Evolutionary conservation across 441 rosid species (phyloP), one percentile per base, ranked within the genome.

Genomic region (Gossypium gossypioides): DNA sequence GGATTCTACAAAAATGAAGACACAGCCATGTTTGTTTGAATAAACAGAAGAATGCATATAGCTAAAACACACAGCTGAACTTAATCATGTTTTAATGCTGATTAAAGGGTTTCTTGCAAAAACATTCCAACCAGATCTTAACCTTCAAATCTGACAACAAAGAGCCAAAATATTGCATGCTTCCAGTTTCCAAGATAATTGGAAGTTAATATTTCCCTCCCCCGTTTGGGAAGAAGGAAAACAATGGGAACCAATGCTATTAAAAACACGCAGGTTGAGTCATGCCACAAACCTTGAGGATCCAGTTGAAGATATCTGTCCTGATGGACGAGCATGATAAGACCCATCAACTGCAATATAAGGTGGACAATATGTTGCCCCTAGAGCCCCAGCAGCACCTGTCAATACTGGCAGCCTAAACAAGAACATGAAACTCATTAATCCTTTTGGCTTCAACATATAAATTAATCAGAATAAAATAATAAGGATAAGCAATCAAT

Each of bases 381-480:
- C 96, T 75, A 94, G 78, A 69, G 93, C 90, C 79, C 97, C 97
- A 0, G 96, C 84, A 48, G 97, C 90, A 75, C 97, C 93, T 44
- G 97, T 77, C 65, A 94, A 74, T 80, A 94, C 85, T 48, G 98
- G 97, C 66, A 94, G 78, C 99, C 99, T 94, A 79, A 67, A 75
- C 72, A 81, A 59, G 72, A 75, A 51, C 24, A 46, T 24, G 40
- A 27, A 59, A 27, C 7, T 59, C 21, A 29, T 60, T 27, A 59
- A 15, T 29, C 12, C 22, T 29, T 59, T 29, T 60, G 65, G 44
- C 65, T 59, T n/a, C 10, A 6, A 27, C 19, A 59, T 8, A 58
- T 58, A 24, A 58, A 58, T 58, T 58, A 58, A 25, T 58, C 40
- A 59, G 37, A 59, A 13, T 59, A 59, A 27, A 29, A 27, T 13